Evolutionary conservation across 768 basidiomycete genomes (phyloP).

Genomic region (Exsudoporus frostii): DNA sequence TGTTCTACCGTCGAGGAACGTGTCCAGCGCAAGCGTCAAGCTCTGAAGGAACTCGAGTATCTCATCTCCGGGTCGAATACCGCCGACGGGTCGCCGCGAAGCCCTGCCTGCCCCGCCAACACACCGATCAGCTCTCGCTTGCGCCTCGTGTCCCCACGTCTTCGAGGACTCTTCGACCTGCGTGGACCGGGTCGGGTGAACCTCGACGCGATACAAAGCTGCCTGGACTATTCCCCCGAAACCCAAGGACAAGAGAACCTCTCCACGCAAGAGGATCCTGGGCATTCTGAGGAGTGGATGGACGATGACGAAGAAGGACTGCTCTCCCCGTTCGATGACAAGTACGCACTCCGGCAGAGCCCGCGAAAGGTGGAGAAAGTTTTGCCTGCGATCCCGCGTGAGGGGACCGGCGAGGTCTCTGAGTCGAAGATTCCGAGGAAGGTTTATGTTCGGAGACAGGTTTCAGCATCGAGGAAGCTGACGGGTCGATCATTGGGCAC

Average conservation of each 20-base stretch:
- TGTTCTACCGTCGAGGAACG: constrained; percentile 23
- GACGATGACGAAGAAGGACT: constrained; percentile 26
- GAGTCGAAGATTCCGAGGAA: constrained; percentile 24
- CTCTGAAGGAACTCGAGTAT: constrained; percentile 22
- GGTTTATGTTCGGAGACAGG: constrained; percentile 11
- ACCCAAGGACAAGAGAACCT: background rate
- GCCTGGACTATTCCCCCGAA: constrained; percentile 24
- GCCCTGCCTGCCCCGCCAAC: constrained; percentile 20
- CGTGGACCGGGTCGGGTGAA: constrained; percentile 26
- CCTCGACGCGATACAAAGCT: constrained; percentile 21
- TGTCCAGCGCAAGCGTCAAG: constrained; percentile 21
- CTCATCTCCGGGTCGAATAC: constrained; percentile 14
- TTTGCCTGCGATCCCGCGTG: constrained; percentile 11
- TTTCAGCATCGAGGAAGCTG: constrained; percentile 12
- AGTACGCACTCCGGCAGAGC: constrained; percentile 11
- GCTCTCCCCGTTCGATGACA: constrained; percentile 27
- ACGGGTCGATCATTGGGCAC: background rate
- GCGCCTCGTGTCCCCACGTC: constrained; percentile 23
- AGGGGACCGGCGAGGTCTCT: background rate
- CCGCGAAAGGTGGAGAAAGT: constrained; percentile 12
- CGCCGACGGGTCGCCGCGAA: constrained; percentile 11
- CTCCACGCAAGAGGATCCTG: constrained; percentile 7
- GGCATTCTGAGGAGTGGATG: constrained; percentile 18
- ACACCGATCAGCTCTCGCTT: constrained; percentile 20
- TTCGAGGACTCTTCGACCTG: constrained; percentile 31